Conservation (phyloP, 2,329 filamentous ascomycete species). For the Xylaria sp. region DNA sequence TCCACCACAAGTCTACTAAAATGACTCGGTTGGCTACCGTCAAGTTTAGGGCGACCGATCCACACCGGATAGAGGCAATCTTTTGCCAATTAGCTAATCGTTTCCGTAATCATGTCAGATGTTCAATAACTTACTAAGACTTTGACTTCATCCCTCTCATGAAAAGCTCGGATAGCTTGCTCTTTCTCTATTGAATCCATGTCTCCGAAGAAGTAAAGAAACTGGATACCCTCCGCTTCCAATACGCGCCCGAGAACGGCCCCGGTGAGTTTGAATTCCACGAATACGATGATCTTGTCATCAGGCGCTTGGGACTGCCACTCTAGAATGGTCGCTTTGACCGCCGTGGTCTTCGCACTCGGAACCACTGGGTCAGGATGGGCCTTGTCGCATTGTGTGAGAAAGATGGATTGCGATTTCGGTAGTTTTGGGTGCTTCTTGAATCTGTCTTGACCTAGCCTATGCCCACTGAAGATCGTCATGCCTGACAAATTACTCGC, state of each 20-base stretch:
- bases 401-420: conserved; percentile 8
- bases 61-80: conserved; percentile 45
- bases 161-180: conserved; percentile 35
- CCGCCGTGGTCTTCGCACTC: conserved; percentile 24
- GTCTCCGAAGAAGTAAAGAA: conserved; percentile 47
- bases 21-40: conserved; percentile 58
- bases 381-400: conserved; percentile 9
- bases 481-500: neutral
- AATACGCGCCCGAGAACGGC: conserved; percentile 47
- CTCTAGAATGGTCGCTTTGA: conserved; percentile 18
- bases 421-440: conserved; percentile 3
- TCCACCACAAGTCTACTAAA: conserved; percentile 66
- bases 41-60: conserved; percentile 49
- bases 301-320: conserved; percentile 21
- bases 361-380: conserved; percentile 1
- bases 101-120: neutral
- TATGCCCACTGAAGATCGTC: neutral
- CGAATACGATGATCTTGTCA: conserved; percentile 28
- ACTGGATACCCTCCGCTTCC: conserved; percentile 36
- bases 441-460: conserved; percentile 4
- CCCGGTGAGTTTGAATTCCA: conserved; percentile 35
- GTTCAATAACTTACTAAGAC: conserved; percentile 44
- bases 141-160: conserved; percentile 17
- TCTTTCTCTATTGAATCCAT: conserved; percentile 27
- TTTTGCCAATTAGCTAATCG: conserved; percentile 26